Percentiles rank a stretch among this genome's conserved stretches.
Conservation (phyloP, 106 monocot genomes). For the Posidonia australis region DNA sequence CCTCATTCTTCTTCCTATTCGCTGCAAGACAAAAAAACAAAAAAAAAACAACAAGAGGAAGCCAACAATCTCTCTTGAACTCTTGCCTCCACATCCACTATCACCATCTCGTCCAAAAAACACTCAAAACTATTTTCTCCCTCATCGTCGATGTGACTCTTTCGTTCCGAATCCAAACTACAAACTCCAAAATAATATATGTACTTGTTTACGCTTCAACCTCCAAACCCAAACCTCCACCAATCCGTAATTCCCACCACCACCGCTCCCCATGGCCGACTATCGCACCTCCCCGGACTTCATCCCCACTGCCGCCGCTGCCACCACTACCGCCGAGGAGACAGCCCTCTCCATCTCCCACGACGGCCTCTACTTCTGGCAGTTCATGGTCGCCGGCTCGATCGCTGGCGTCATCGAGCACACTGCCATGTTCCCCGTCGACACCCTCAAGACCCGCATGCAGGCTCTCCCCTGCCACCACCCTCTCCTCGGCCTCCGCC, state of each 20-base stretch:
- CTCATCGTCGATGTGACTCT: too few species aligned
- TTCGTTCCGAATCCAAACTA: too few species aligned
- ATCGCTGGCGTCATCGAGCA: conserved; percentile 79
- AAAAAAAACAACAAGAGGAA: too few species aligned
- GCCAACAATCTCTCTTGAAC: too few species aligned
- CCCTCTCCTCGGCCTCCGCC: conserved; percentile 26
- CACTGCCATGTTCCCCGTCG: conserved; percentile 87
- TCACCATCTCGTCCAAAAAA: too few species aligned
- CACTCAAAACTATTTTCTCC: too few species aligned
- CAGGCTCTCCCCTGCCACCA: conserved; percentile 39
- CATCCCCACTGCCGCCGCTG: conserved; percentile 29
- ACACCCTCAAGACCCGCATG: conserved; percentile 81
- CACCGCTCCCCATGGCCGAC: conserved; percentile 2
- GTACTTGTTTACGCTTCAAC: too few species aligned
- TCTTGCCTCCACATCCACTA: too few species aligned
- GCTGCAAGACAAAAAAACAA: too few species aligned
- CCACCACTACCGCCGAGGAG: background rate
- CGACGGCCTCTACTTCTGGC: conserved; percentile 76
- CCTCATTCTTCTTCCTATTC: too few species aligned
- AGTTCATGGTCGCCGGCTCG: conserved; percentile 78
- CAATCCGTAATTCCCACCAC: too few species aligned
- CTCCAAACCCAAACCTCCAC: background rate
- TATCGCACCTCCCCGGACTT: conserved; percentile 39
- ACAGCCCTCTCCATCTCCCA: conserved; percentile 18
- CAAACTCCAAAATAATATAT: too few species aligned